Evolutionary conservation across 2,329 filamentous ascomycete species (phyloP), one percentile per base, ranked within the genome.

Genomic region (Diaporthe australafricana): DNA sequence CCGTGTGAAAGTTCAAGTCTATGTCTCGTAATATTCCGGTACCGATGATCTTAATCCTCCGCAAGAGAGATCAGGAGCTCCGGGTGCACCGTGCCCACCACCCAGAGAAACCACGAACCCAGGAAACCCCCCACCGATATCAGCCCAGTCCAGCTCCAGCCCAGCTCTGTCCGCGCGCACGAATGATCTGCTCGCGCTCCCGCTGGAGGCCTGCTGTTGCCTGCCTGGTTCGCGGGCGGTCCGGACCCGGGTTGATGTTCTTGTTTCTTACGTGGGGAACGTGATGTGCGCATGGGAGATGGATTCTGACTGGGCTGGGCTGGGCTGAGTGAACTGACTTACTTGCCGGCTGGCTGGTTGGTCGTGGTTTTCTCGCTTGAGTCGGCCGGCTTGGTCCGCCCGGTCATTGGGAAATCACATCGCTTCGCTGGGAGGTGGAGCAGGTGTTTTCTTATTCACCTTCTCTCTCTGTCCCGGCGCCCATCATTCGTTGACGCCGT

Each of bases 21-120:
- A n/a, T n/a, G 4, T 38, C 27, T 50, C 45, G 60, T 30, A 65
- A 65, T 65, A 50, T 50, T 30, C 48, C 60, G 45, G 45, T 16
- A 50, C 45, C 60, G 60, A 50, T 50, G 60, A 65, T 65, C 60
- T 65, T 48, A 65, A 65, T 65, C 60, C 60, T 65, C 60, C 60
- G 60, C 60, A 14, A 65, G 60, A 65, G 9, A 35, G 9, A 35
- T 35, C 5, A 35, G 9, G 9, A 9, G 32, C 32, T 42, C 60
- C 30, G 45, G 60, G 42, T 65, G 60, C 60, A 5, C 60, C 45
- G 45, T 63, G 60, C 60, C 47, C 32, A 5, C 32, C 48, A 22
- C 30, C 7, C n/a, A n/a, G n/a, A n/a, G n/a, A n/a, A n/a, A n/a
- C n/a, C n/a, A n/a, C n/a, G n/a, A n/a, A n/a, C n/a, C n/a, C n/a